Evolutionary conservation across 2,329 filamentous ascomycete species (phyloP), one percentile per base, ranked within the genome.

Genomic region (Periconia sp.): DNA sequence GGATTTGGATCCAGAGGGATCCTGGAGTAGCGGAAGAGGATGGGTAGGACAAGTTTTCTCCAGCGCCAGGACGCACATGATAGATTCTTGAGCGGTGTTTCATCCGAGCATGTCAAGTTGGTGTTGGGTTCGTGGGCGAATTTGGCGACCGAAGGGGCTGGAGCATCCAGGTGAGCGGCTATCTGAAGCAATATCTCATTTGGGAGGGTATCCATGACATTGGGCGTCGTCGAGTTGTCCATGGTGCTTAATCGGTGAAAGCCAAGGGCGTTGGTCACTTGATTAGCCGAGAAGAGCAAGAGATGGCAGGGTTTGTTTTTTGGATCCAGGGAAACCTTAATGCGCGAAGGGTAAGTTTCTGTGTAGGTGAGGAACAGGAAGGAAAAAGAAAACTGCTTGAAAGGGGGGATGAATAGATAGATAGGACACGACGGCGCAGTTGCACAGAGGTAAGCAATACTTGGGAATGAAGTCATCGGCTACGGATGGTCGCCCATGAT

Each of bases 181-280:
- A 75, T 70, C 15, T 72, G 65, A n/a, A 71, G 59, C 1, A 71
- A 53, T 2, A 75, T 58, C 54, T 75, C 73, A 49, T 71, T 70
- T 20, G 73, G 71, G 2, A 75, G 64, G 1, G 57, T 46, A 11
- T 35, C 30, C 20, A 19, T 46, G 27, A 33, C 15, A 18, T 20
- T 17, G n/a, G 8, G 18, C 15, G 45, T 40, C 3, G 27, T 31
- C 23, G 23, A 9, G 33, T 8, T 31, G 13, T 30, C 33, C 17
- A 30, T 33, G 9, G 2, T 33, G 23, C 33, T n/a, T 8, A n/a
- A 11, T 11, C 17, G 23, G 43, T 45, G 43, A 11, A 14, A 33
- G 27, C 23, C 23, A 8, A 27, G 23, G n/a, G 23, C 23, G 23
- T 27, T 8, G n/a, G 5, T 27, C 23, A 27, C 23, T 27, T 27